These are phyloP conservation scores for Penicillium griseofulvum DNA, from an alignment of 2,329 filamentous ascomycete genomes.

Conservation along the genomic window DNA sequence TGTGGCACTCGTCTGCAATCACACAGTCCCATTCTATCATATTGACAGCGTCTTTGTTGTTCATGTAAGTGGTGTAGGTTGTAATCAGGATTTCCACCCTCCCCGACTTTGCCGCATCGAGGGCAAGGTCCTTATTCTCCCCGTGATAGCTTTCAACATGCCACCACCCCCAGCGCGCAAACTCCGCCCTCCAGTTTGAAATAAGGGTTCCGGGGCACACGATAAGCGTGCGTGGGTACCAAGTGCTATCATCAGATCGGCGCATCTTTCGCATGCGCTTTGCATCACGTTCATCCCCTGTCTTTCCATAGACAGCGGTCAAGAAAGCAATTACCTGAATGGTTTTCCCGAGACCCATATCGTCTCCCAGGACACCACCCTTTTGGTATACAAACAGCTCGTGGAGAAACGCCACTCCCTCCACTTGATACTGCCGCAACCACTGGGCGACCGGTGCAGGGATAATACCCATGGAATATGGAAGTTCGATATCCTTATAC, in stretches of 20 bases:
- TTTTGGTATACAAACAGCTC: constrained; percentile 86
- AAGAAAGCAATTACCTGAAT: constrained; percentile 94
- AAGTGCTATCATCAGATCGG: constrained; percentile 55
- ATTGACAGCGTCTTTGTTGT: constrained; percentile 75
- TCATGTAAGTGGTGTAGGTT: constrained; percentile 83
- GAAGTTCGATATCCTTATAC: constrained; percentile 73
- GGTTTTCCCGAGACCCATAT: constrained; percentile 97
- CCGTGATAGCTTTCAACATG: constrained; percentile 81
- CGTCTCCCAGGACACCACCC: constrained; percentile 87
- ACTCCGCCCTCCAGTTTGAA: constrained; percentile 84
- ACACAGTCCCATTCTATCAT: constrained; percentile 89
- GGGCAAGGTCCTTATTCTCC: constrained; percentile 64
- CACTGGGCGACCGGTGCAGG: constrained; percentile 89
- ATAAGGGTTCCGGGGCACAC: constrained; percentile 87
- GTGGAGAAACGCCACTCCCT: constrained; percentile 81
- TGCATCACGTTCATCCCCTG: constrained; percentile 77
- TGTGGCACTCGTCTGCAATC: constrained; percentile 90
- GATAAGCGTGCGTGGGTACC: constrained; percentile 83
- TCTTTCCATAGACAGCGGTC: constrained; percentile 90
- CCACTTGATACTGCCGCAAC: constrained; percentile 85
- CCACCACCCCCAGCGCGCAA: constrained; percentile 95
- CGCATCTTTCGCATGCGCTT: constrained; percentile 88
- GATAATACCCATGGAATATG: constrained; percentile 74
- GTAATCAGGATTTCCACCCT: constrained; percentile 88
- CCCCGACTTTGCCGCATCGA: constrained; percentile 71